Evolutionary conservation across 1,139 yeast genomes (phyloP), one percentile per base, ranked within the genome.

Genomic region (Scheffersomyces lignicola): DNA sequence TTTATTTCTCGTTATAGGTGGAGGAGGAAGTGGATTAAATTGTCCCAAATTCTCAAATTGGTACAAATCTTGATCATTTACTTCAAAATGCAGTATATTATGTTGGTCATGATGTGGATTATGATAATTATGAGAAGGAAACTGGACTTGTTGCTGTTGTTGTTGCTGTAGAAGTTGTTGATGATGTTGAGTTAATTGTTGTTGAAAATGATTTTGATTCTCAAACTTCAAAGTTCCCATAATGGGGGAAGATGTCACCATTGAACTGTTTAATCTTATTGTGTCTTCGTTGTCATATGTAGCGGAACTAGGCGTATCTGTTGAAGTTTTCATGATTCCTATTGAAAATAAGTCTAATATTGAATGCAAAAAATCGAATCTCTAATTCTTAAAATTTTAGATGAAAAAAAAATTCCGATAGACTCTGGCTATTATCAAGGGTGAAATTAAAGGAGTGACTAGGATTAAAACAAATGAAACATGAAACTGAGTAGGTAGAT

Each of bases 231-330:
- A 21, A 20, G 32, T 31, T 34, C 30, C 33, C 6, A 40, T 38
- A 16, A 40, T 42, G 12, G 54, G 47, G 7, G 52, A 37, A 5
- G 56, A 41, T 23, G 51, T 44, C 4, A 49, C 37, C 24, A 51
- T 41, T 12, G 58, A 53, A 15, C 48, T 39, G 34, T 49, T 52
- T 41, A 54, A 41, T 34, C 43, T 46, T 31, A 54, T 51, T 24
- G 59, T 51, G 30, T 56, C 60, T 30, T 55, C 60, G n/a, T 54
- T 47, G 35, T 53, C 60, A 18, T 47, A 49, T 10, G 52, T 48
- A 14, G 53, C 13, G 11, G 29, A 26, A 16, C 29, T 26, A 7
- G 29, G 29, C 4, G 29, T 26, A 15, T 26, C 20, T 7, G 28
- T 8, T 6, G 28, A 7, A 16, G 29, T 26, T 24, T 24, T 24